These are phyloP conservation scores for Lentinula sp. DNA, from an alignment of 768 basidiomycete species.

Conservation along the genomic window DNA sequence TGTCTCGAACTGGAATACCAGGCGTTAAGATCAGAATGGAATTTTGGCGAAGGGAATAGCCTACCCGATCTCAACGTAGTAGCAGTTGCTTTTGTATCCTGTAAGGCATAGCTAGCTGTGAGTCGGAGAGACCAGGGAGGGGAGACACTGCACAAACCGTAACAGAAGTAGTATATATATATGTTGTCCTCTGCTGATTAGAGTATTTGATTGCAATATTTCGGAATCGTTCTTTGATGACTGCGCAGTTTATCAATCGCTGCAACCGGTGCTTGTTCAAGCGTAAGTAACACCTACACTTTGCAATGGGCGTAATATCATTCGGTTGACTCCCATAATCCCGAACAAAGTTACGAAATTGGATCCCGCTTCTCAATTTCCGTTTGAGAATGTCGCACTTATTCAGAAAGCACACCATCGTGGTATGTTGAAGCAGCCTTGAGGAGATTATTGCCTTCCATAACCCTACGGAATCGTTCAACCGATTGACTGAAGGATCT, in stretches of 20 bases:
- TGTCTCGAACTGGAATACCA: conserved; percentile 37
- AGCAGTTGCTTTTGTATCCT: conserved; percentile 55
- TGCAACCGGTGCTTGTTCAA: background rate
- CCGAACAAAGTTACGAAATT: conserved; percentile 49
- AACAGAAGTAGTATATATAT: conserved; percentile 56
- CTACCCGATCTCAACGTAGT: conserved; percentile 46
- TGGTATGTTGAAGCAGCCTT: conserved; percentile 50
- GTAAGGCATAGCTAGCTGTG: background rate
- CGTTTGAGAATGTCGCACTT: conserved; percentile 61
- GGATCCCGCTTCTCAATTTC: conserved; percentile 39
- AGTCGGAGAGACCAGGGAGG: background rate
- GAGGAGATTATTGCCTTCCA: conserved; percentile 62
- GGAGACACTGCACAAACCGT: conserved; percentile 34
- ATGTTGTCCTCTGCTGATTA: conserved; percentile 42
- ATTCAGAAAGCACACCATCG: conserved; percentile 69
- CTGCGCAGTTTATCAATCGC: conserved; percentile 10
- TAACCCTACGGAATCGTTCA: conserved; percentile 67
- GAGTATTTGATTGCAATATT: conserved; percentile 39
- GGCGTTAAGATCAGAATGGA: background rate
- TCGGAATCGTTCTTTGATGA: conserved; percentile 47
- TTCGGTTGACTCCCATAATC: conserved; percentile 62
- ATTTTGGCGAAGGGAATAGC: background rate
- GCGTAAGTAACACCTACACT: conserved; percentile 37
- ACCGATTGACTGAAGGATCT: conserved; percentile 56
- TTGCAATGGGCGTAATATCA: conserved; percentile 43